phyloP scores from a whole-genome alignment of 2,329 filamentous ascomycete genomes.

The Trichoderma breve region DNA sequence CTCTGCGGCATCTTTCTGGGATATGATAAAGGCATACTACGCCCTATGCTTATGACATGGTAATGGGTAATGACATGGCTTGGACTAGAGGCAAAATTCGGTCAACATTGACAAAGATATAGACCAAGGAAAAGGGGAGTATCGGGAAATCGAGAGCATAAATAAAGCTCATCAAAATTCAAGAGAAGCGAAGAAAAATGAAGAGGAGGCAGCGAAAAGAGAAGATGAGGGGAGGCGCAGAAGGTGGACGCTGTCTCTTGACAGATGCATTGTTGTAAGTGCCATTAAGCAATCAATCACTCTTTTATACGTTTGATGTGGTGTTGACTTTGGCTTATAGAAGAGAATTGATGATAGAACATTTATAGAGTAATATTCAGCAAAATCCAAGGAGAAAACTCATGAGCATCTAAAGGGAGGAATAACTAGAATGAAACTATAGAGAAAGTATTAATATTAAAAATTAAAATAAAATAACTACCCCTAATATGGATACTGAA shows the following conservation, averaged over 20 bases:
- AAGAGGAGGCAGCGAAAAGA: background rate
- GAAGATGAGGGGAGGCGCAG: background rate
- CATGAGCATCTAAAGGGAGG: background rate
- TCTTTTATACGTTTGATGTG: background rate
- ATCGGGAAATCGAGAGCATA: background rate
- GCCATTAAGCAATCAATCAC: background rate
- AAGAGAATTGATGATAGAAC: background rate
- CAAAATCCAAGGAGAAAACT: background rate
- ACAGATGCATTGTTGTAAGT: background rate
- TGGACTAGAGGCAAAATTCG: background rate
- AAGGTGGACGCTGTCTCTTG: background rate
- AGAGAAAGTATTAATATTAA: background rate
- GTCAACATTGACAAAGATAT: background rate
- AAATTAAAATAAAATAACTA: background rate
- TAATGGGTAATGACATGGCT: background rate
- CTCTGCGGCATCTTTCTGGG: background rate
- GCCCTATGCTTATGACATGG: background rate
- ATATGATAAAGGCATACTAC: background rate
- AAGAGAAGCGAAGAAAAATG: background rate
- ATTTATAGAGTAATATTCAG: too few species aligned
- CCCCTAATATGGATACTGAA: background rate
- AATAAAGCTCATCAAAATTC: background rate
- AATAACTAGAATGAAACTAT: background rate
- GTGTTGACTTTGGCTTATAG: background rate
- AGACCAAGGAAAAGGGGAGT: background rate